Evolutionary conservation across 768 basidiomycete species (phyloP).

Genomic region (Psilocybe sp.): DNA sequence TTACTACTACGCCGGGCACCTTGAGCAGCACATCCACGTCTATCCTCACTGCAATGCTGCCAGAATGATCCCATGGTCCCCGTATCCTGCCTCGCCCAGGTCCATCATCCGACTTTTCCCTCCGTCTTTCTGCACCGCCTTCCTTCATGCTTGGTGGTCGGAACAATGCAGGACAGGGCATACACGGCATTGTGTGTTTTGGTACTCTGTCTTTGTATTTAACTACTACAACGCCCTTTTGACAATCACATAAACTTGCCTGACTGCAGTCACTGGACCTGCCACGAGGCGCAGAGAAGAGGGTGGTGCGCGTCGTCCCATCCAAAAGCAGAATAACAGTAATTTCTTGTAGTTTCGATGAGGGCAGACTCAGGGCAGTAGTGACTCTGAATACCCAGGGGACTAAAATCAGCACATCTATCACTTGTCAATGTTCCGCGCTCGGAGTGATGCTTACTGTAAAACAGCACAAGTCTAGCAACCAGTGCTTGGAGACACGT

Average conservation of each 20-base stretch:
- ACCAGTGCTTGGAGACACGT: conserved; percentile 14
- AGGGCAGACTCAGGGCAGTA: too few relatives aligned
- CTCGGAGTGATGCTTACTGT: too few relatives aligned
- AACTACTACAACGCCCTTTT: conserved; percentile 5
- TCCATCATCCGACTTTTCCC: conserved; percentile 1
- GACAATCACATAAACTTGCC: conserved; percentile 22
- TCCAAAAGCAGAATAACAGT: conserved; percentile 23
- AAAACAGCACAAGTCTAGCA: neutral
- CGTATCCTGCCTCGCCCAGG: conserved; percentile 20
- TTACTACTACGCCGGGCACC: conserved; percentile 37
- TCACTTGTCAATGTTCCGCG: conserved; percentile 8
- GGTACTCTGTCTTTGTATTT: conserved; percentile 34
- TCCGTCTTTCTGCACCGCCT: conserved; percentile 11
- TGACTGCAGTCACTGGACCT: conserved; percentile 63
- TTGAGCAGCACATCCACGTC: conserved; percentile 47
- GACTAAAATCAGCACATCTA: neutral
- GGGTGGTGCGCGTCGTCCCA: conserved; percentile 71
- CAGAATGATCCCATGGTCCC: conserved; percentile 61
- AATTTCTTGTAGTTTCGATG: too few relatives aligned
- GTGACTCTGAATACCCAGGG: too few relatives aligned
- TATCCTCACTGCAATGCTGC: conserved; percentile 37
- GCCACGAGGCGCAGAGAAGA: conserved; percentile 57
- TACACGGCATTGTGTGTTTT: conserved; percentile 65
- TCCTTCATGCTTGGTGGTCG: conserved; percentile 23
- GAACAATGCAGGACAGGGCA: conserved; percentile 54